A percentile compares a stretch with the other conserved stretches of the same genome.
phyloP scores from a whole-genome alignment of 139 green algal genomes.

The Micromonas pusilla region DNA sequence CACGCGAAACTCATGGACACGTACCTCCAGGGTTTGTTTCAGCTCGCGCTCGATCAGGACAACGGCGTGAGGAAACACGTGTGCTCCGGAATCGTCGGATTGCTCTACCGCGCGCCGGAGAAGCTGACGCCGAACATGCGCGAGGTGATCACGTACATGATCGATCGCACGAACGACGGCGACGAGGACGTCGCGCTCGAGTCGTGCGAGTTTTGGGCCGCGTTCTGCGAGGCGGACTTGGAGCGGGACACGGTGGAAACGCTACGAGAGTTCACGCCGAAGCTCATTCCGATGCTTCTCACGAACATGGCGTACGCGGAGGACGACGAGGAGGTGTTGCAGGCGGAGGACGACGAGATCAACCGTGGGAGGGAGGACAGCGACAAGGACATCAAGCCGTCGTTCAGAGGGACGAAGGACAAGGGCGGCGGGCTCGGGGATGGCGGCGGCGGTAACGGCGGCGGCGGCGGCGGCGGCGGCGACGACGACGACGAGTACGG shows the following conservation, averaged over 20 bases:
- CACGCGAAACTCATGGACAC: slow-evolving; percentile 52
- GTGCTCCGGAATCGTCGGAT: slow-evolving; percentile 69
- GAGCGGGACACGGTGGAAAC: slow-evolving; percentile 25
- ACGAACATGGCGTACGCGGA: slow-evolving; percentile 85
- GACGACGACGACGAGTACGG: slow-evolving; percentile 80
- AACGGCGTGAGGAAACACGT: slow-evolving; percentile 71
- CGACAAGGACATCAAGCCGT: slow-evolving; percentile 41
- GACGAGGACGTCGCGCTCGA: slow-evolving; percentile 79
- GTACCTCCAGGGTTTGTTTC: slow-evolving; percentile 66
- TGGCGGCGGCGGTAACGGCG: slow-evolving; percentile 55
- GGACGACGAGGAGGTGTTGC: slow-evolving; percentile 61
- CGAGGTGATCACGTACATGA: slow-evolving; percentile 91
- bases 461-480: slow-evolving; percentile 65
- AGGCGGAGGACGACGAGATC: slow-evolving; percentile 84
- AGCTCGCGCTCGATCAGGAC: slow-evolving; percentile 63
- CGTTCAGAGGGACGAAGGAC: slow-evolving; percentile 30
- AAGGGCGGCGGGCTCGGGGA: slow-evolving; percentile 43
- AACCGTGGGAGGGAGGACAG: slow-evolving; percentile 63
- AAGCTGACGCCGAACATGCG: slow-evolving; percentile 65
- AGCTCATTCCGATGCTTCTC: slow-evolving; percentile 82
- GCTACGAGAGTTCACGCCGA: slow-evolving; percentile 66
- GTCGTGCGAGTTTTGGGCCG: slow-evolving; percentile 90
- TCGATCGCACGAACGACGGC: slow-evolving; percentile 60
- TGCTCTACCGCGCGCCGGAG: slow-evolving; percentile 65
- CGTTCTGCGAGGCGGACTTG: slow-evolving; percentile 40